Percentiles rank a stretch among this genome's conserved stretches.
phyloP scores from a whole-genome alignment of 177 flowering plant species.

The Vitis hybrid region DNA sequence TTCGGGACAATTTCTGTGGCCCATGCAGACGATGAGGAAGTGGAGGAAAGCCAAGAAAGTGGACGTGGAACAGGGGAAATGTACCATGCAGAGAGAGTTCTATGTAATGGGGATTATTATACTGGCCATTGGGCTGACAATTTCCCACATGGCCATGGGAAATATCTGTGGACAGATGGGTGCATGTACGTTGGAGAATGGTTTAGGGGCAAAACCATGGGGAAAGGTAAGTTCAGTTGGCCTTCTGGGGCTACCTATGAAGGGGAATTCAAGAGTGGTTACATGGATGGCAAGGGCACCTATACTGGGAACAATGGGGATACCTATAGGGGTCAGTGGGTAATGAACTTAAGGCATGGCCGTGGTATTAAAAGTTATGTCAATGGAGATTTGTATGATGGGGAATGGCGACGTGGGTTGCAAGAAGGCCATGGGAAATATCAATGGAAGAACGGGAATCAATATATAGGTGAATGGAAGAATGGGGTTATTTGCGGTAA shows the following conservation, averaged over 20 bases:
- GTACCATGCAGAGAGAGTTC: conserved; percentile 41
- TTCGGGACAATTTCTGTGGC: conserved; percentile 59
- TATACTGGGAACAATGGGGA: conserved; percentile 47
- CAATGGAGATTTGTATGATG: conserved; percentile 61
- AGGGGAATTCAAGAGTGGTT: conserved; percentile 77
- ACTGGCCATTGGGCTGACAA: conserved; percentile 68
- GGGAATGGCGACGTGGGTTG: conserved; percentile 53
- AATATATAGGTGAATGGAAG: conserved; percentile 56
- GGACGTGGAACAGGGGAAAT: conserved; percentile 5
- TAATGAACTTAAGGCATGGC: conserved; percentile 59
- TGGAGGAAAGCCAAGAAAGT: conserved; percentile 10
- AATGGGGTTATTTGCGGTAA: conserved; percentile 49
- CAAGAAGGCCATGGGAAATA: conserved; percentile 62
- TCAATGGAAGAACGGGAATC: conserved; percentile 47
- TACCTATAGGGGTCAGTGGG: conserved; percentile 53
- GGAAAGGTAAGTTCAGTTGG: conserved; percentile 75
- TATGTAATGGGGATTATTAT: conserved; percentile 78
- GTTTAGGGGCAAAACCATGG: conserved; percentile 69
- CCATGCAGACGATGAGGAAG: conserved; percentile 55
- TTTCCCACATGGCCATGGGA: conserved; percentile 77
- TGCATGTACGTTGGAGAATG: conserved; percentile 93
- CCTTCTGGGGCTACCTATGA: conserved; percentile 87
- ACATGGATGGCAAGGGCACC: conserved; percentile 62
- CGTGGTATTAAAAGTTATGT: conserved; percentile 36
- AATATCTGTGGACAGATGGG: conserved; percentile 88